A percentile compares a stretch with the other conserved stretches of the same genome.
These are phyloP conservation scores for Vigna reflexopilosa DNA, from an alignment of 306 rosid species.

Conservation along the genomic window DNA sequence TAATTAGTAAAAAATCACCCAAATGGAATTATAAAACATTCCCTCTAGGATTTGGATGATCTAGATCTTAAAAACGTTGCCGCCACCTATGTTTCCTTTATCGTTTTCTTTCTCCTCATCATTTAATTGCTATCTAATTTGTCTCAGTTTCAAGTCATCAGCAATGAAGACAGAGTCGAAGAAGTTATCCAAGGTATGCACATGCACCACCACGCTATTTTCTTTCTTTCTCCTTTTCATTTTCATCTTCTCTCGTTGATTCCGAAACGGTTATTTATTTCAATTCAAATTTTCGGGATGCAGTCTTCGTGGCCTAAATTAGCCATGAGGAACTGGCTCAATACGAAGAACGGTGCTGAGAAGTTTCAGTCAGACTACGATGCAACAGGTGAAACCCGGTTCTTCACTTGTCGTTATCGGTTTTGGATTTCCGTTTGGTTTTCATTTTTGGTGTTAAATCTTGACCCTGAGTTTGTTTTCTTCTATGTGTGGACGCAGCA, in stretches of 20 bases:
- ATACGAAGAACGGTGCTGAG: conserved; percentile 54
- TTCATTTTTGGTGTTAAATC: conserved; percentile 13
- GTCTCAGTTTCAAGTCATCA: conserved; percentile 39
- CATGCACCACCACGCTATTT: neutral
- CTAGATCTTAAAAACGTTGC: conserved; percentile 10
- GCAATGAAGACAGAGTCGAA: conserved; percentile 66
- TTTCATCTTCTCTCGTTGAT: neutral
- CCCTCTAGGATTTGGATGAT: conserved; percentile 44
- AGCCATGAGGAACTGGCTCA: conserved; percentile 73
- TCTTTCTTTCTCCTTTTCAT: neutral
- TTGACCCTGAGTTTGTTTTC: neutral
- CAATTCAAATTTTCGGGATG: neutral
- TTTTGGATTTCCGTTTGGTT: neutral
- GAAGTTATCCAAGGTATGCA: conserved; percentile 65
- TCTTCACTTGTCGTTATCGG: neutral
- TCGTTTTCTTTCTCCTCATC: conserved; percentile 13
- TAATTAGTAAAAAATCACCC: conserved; percentile 9
- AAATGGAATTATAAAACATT: neutral
- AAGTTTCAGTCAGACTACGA: conserved; percentile 58
- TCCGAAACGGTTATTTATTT: neutral
- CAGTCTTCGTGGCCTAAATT: conserved; percentile 75
- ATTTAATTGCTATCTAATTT: conserved; percentile 4
- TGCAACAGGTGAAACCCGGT: conserved; percentile 47
- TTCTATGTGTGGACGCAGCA: conserved; percentile 43
- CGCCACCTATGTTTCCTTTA: conserved; percentile 12